Conservation (phyloP, 1,284 basidiomycete species). For the Coniophora puteana region DNA sequence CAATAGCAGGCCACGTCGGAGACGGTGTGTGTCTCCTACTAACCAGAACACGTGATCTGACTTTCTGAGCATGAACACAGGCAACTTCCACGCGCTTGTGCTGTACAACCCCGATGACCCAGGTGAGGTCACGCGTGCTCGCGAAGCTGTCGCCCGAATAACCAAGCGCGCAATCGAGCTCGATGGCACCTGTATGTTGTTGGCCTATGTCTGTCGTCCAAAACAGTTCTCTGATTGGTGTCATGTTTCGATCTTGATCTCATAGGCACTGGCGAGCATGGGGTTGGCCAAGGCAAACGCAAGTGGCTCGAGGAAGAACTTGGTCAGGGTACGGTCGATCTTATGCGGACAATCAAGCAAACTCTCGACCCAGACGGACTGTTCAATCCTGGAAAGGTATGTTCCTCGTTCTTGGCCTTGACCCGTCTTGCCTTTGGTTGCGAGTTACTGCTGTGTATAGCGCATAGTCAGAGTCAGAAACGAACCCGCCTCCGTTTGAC, state of each 20-base stretch:
- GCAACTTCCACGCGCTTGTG: conserved; percentile 52
- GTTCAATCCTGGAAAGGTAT: conserved; percentile 81
- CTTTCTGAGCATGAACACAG: conserved; percentile 17
- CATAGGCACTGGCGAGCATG: conserved; percentile 75
- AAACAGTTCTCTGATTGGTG: neutral
- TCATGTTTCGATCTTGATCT: neutral
- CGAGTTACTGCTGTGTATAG: too few relatives aligned
- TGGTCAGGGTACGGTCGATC: conserved; percentile 70
- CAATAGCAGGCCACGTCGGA: conserved; percentile 77
- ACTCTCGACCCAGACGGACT: conserved; percentile 71
- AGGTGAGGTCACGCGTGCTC: conserved; percentile 46
- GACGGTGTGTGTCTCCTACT: conserved; percentile 52
- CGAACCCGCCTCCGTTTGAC: too few relatives aligned
- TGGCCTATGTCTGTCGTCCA: neutral
- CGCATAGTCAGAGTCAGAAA: too few relatives aligned
- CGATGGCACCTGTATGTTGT: conserved; percentile 66
- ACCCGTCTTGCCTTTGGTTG: too few relatives aligned
- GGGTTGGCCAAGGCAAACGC: conserved; percentile 81
- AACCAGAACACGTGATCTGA: neutral
- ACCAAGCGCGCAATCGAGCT: conserved; percentile 64
- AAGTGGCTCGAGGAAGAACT: conserved; percentile 71
- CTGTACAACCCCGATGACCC: conserved; percentile 56
- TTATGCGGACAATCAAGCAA: conserved; percentile 81
- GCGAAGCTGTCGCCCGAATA: conserved; percentile 58
- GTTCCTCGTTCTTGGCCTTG: conserved; percentile 7